A percentile compares a stretch with the other conserved stretches of the same genome.
Conservation (phyloP, 306 rosid genomes). For the Chamaecrista fasciculata region DNA sequence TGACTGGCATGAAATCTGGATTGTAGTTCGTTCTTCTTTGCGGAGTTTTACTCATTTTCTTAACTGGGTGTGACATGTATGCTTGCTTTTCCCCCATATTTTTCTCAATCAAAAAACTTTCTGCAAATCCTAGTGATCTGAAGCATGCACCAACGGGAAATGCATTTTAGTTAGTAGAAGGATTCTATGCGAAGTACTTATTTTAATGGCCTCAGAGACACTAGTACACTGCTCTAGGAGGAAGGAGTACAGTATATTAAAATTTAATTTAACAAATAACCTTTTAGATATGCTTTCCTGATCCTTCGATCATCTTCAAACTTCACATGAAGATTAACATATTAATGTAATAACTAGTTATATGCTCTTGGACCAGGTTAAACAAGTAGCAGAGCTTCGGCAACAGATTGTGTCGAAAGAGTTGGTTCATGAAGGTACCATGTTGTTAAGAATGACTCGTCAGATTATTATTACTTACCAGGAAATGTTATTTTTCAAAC, state of each 20-base stretch:
- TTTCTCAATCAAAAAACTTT: background rate
- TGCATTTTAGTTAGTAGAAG: background rate
- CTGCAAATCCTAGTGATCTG: background rate
- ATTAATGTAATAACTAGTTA: constrained; percentile 14
- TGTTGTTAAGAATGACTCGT: background rate
- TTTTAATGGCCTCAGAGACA: background rate
- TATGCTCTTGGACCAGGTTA: constrained; percentile 50
- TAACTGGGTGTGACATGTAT: background rate
- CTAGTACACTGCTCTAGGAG: background rate
- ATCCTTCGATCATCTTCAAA: constrained; percentile 18
- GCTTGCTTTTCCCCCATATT: background rate
- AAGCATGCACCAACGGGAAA: background rate
- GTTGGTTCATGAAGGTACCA: constrained; percentile 69
- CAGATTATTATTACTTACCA: constrained; percentile 16
- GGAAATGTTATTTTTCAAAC: background rate
- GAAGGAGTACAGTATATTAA: background rate
- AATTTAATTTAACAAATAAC: constrained; percentile 8
- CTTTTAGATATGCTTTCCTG: background rate
- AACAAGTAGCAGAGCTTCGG: constrained; percentile 65
- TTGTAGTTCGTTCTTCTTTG: background rate
- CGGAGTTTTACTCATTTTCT: background rate
- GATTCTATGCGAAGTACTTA: background rate
- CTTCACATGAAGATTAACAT: constrained; percentile 6
- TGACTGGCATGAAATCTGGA: too few relatives aligned
- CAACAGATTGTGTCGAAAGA: constrained; percentile 64